Evolutionary conservation across 1,284 basidiomycete genomes (phyloP).

Genomic region (Tylopilus sp.): DNA sequence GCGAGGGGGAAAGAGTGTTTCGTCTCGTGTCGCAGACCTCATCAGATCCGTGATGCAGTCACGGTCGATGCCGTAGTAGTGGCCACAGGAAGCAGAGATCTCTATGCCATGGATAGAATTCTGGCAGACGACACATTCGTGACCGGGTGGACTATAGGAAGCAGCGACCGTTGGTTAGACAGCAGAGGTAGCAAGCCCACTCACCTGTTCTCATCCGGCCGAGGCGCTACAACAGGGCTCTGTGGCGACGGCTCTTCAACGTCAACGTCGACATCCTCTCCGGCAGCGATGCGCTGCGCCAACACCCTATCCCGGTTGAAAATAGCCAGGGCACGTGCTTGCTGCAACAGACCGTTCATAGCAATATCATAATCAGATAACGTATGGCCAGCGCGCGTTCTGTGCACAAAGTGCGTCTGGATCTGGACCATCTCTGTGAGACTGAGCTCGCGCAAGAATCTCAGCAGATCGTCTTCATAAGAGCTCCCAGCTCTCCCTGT

Average conservation of each 20-base stretch:
- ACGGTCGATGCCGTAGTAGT: too few species aligned
- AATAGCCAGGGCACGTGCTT: conserved; percentile 18
- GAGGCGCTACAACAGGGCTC: neutral
- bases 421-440: conserved; percentile 19
- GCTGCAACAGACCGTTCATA: conserved; percentile 25
- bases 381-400: conserved; percentile 1
- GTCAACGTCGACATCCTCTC: conserved; percentile 2
- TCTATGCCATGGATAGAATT: too few species aligned
- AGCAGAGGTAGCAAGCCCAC: too few species aligned
- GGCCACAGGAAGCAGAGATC: too few species aligned
- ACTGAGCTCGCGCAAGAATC: conserved; percentile 16
- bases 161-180: too few species aligned
- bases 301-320: conserved; percentile 22
- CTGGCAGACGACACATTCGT: too few species aligned
- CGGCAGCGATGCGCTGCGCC: conserved; percentile 20
- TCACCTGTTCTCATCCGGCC: too few species aligned
- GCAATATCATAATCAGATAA: conserved; percentile 27
- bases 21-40: conserved; percentile 28
- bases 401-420: conserved; percentile 10
- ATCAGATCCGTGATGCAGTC: too few species aligned
- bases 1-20: conserved; percentile 43
- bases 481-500: conserved; percentile 17
- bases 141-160: too few species aligned
- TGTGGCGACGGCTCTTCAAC: neutral
- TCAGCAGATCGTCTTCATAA: conserved; percentile 24